These are phyloP conservation scores for Phytophthora macrochlamydospora DNA, from an alignment of 352 stramenopile species.

Conservation along the genomic window DNA sequence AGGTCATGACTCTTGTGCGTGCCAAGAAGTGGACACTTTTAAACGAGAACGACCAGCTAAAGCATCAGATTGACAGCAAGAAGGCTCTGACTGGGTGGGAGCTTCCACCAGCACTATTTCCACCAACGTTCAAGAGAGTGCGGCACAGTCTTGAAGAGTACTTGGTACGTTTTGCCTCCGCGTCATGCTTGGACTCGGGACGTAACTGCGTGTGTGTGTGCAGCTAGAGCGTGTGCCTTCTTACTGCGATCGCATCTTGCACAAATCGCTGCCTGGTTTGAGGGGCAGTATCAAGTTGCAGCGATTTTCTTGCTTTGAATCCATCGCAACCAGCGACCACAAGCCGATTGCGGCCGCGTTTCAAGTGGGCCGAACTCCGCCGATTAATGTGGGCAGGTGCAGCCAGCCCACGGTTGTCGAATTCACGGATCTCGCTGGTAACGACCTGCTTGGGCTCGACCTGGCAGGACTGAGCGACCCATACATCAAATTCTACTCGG, in stretches of 20 bases:
- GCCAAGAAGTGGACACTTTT: slow-evolving; percentile 69
- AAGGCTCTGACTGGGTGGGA: slow-evolving; percentile 72
- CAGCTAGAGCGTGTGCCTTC: slow-evolving; percentile 80
- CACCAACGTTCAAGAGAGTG: slow-evolving; percentile 87
- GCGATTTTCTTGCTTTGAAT: slow-evolving; percentile 62
- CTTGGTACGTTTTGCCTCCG: slow-evolving; percentile 18
- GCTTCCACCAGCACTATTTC: slow-evolving; percentile 63
- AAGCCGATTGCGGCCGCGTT: slow-evolving; percentile 80
- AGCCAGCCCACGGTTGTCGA: slow-evolving; percentile 57
- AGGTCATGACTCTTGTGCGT: slow-evolving; percentile 62
- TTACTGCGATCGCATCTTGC: slow-evolving; percentile 85
- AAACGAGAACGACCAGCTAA: slow-evolving; percentile 82
- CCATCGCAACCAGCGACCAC: slow-evolving; percentile 83
- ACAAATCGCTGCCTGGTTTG: slow-evolving; percentile 78
- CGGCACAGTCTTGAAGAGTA: slow-evolving; percentile 48
- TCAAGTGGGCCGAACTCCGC: slow-evolving; percentile 41
- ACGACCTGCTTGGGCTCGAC: slow-evolving; percentile 75
- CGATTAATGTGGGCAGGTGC: slow-evolving; percentile 25
- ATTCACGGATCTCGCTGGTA: slow-evolving; percentile 60
- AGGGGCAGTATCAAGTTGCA: slow-evolving; percentile 56
- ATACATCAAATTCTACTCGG: slow-evolving; percentile 84
- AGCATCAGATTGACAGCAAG: slow-evolving; percentile 59
- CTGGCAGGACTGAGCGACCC: slow-evolving; percentile 79
- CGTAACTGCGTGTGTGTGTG: not conserved
- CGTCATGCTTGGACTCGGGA: slow-evolving; percentile 1